A percentile compares a stretch with the other conserved stretches of the same genome.
These are phyloP conservation scores for Boletus reticuloceps DNA, from an alignment of 768 basidiomycete genomes.

Conservation along the genomic window DNA sequence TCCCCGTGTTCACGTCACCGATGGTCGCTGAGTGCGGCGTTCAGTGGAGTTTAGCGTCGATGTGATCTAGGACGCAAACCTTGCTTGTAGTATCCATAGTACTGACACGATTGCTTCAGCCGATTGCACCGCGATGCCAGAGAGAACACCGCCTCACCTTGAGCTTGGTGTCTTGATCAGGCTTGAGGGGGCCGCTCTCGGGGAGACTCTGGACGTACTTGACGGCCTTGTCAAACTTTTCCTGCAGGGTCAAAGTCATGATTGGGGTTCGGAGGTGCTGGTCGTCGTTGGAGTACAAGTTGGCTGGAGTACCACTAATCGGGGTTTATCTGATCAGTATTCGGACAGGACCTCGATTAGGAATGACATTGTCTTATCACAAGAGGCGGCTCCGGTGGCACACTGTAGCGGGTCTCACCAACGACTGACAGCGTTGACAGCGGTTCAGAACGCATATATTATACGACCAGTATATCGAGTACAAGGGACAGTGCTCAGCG, in stretches of 20 bases:
- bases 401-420: neutral
- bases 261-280: slow-evolving; percentile 16
- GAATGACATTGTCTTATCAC: slow-evolving; percentile 9
- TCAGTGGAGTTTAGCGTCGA: neutral
- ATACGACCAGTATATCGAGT: no score
- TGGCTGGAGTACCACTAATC: neutral
- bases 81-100: slow-evolving; percentile 95
- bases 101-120: slow-evolving; percentile 46
- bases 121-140: slow-evolving; percentile 1
- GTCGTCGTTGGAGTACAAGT: neutral
- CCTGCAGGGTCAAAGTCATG: slow-evolving; percentile 48
- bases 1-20: slow-evolving; percentile 64
- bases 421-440: neutral
- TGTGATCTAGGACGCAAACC: slow-evolving; percentile 41
- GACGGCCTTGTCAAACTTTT: slow-evolving; percentile 78
- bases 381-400: slow-evolving; percentile 2
- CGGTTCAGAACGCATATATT: neutral
- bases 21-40: slow-evolving; percentile 53
- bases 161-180: slow-evolving; percentile 71
- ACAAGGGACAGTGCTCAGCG: neutral
- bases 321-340: slow-evolving; percentile 19
- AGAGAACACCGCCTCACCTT: slow-evolving; percentile 49
- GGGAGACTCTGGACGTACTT: slow-evolving; percentile 65
- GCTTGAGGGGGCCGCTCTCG: slow-evolving; percentile 70
- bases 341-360: slow-evolving; percentile 8